Conservation (phyloP, 2,329 filamentous ascomycete genomes). For the Dactylonectria macrodidyma region DNA sequence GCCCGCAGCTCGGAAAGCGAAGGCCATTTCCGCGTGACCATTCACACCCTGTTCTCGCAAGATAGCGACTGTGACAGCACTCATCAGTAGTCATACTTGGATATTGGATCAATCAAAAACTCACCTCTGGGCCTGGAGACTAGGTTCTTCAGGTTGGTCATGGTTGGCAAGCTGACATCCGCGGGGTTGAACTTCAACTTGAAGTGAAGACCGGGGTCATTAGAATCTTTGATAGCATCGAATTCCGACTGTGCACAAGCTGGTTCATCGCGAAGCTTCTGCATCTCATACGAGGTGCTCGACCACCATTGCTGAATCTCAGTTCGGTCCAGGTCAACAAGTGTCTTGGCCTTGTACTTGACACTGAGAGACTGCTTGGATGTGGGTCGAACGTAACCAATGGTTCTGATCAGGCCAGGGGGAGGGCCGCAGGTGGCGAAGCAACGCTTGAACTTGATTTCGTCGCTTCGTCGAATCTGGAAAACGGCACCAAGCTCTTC, state of each 20-base stretch:
- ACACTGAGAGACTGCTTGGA: slow-evolving; percentile 84
- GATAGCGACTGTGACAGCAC: slow-evolving; percentile 85
- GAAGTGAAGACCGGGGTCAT: slow-evolving; percentile 88
- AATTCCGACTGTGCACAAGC: slow-evolving; percentile 89
- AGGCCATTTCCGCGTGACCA: slow-evolving; percentile 97
- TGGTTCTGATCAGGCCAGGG: slow-evolving; percentile 84
- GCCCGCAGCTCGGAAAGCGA: slow-evolving; percentile 91
- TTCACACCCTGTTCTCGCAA: slow-evolving; percentile 97
- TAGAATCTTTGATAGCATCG: slow-evolving; percentile 79
- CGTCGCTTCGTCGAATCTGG: slow-evolving; percentile 89
- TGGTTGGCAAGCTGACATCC: slow-evolving; percentile 79
- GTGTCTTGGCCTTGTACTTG: slow-evolving; percentile 76
- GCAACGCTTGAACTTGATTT: slow-evolving; percentile 88
- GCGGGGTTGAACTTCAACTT: slow-evolving; percentile 85
- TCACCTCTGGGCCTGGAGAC: slow-evolving; percentile 70
- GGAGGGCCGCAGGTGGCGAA: slow-evolving; percentile 93
- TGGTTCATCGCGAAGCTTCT: slow-evolving; percentile 90
- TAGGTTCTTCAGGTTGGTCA: slow-evolving; percentile 60
- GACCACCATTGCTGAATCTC: slow-evolving; percentile 91
- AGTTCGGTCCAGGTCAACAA: slow-evolving; percentile 79
- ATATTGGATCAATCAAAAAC: slow-evolving; percentile 20
- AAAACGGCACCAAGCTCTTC: slow-evolving; percentile 97
- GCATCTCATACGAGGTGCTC: slow-evolving; percentile 90
- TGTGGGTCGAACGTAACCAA: slow-evolving; percentile 80
- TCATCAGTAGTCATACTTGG: slow-evolving; percentile 63